These are phyloP conservation scores for Zymoseptoria ardabiliae DNA, from an alignment of 2,329 filamentous ascomycete species.

Conservation along the genomic window DNA sequence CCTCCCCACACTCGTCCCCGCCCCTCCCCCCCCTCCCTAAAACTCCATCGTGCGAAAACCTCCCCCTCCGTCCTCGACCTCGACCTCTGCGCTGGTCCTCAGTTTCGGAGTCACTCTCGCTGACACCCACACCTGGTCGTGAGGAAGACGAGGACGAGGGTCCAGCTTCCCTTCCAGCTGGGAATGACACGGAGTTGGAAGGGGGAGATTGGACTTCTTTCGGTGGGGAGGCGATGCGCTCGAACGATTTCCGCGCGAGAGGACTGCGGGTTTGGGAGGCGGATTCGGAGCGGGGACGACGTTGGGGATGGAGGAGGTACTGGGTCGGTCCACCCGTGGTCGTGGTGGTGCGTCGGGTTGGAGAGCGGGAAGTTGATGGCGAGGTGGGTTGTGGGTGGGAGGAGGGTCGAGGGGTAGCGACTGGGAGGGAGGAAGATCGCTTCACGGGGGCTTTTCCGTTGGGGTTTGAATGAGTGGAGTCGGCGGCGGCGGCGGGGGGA, in stretches of 20 bases:
- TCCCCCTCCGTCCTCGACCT: slow-evolving; percentile 15
- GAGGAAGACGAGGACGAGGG: too few species aligned
- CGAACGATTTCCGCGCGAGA: slow-evolving; percentile 39
- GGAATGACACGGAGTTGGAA: too few species aligned
- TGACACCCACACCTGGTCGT: not conserved
- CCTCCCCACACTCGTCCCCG: slow-evolving; percentile 14
- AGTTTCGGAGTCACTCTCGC: not conserved
- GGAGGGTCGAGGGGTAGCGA: not conserved
- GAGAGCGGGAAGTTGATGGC: slow-evolving; percentile 6
- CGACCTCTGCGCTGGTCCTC: slow-evolving; percentile 14
- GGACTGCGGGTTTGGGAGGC: slow-evolving; percentile 34
- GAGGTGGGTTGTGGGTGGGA: not conserved
- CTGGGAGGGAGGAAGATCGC: not conserved
- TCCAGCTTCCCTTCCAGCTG: too few species aligned
- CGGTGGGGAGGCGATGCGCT: slow-evolving; percentile 7
- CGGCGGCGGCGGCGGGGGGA: not conserved
- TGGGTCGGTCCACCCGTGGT: slow-evolving; percentile 6
- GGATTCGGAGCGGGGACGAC: not conserved
- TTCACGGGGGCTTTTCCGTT: not conserved
- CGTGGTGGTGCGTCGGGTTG: slow-evolving; percentile 2
- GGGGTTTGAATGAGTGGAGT: not conserved
- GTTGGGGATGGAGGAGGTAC: not conserved
- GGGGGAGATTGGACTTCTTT: not conserved
- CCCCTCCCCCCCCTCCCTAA: slow-evolving; percentile 10
- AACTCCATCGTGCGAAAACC: slow-evolving; percentile 9